Evolutionary conservation across 768 basidiomycete genomes (phyloP).

Genomic region (Naganishia friedmannii): DNA sequence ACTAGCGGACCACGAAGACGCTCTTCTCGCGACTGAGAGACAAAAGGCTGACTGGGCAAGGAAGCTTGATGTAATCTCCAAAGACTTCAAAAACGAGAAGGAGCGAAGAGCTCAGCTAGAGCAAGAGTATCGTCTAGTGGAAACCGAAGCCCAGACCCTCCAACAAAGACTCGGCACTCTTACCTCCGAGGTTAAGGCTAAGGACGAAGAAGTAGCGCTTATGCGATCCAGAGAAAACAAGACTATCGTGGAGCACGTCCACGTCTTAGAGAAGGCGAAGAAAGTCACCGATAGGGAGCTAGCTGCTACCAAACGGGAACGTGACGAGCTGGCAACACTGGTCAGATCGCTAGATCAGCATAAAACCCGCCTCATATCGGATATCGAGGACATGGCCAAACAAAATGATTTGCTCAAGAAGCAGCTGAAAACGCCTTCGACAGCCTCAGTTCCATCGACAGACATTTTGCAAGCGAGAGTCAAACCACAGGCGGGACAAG

Average conservation of each 20-base stretch:
- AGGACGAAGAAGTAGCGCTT: conserved; percentile 82
- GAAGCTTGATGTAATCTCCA: conserved; percentile 67
- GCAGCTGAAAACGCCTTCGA: conserved; percentile 38
- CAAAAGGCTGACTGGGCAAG: conserved; percentile 72
- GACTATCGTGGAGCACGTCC: conserved; percentile 96
- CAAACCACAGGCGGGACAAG: background rate
- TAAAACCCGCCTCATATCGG: conserved; percentile 67
- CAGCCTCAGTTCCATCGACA: background rate
- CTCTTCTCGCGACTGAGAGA: conserved; percentile 74
- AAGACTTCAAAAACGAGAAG: conserved; percentile 72
- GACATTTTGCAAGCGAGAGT: background rate
- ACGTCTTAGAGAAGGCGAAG: conserved; percentile 94
- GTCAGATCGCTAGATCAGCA: conserved; percentile 85
- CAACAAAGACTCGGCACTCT: conserved; percentile 70
- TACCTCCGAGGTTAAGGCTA: conserved; percentile 71
- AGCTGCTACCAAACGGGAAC: conserved; percentile 71
- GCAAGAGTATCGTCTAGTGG: conserved; percentile 56
- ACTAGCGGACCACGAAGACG: conserved; percentile 82
- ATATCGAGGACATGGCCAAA: conserved; percentile 75
- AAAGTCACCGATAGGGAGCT: conserved; percentile 88
- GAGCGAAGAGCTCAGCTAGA: conserved; percentile 74
- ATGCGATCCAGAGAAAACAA: conserved; percentile 79
- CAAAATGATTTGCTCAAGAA: conserved; percentile 61
- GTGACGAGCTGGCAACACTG: conserved; percentile 69
- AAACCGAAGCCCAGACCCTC: conserved; percentile 65